These are phyloP conservation scores for Helotiales sp. DNA, from an alignment of 2,329 filamentous ascomycete species.

Conservation along the genomic window DNA sequence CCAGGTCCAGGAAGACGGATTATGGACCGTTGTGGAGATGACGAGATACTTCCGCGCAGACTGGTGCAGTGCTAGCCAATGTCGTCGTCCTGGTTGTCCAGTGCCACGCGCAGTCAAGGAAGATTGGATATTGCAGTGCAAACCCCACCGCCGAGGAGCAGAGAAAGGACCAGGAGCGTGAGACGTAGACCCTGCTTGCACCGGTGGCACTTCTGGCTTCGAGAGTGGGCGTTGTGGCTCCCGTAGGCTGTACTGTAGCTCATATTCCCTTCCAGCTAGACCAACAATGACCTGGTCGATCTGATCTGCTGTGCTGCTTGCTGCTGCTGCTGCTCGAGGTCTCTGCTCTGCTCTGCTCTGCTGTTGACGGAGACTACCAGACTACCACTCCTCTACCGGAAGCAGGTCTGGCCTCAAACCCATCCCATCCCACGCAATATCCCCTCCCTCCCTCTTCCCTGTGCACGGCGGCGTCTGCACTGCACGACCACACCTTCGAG, in stretches of 20 bases:
- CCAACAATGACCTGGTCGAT: neutral
- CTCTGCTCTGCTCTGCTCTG: neutral
- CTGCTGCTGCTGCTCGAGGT: too few species aligned
- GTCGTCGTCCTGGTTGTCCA: neutral
- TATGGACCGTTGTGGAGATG: neutral
- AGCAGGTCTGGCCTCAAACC: too few species aligned
- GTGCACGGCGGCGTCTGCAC: too few species aligned
- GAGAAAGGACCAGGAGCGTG: neutral
- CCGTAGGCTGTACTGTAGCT: too few species aligned
- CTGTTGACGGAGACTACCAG: too few species aligned
- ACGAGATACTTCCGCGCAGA: neutral
- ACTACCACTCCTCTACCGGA: too few species aligned
- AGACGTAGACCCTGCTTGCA: neutral
- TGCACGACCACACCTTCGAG: too few species aligned
- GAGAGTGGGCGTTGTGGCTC: too few species aligned
- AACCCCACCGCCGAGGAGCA: too few species aligned
- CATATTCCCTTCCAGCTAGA: neutral
- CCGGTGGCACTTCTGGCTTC: too few species aligned
- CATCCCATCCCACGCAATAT: neutral
- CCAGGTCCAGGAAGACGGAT: neutral
- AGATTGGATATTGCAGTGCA: neutral
- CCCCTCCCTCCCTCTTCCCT: neutral
- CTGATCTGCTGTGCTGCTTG: neutral
- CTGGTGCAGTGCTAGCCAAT: neutral
- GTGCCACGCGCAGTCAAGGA: neutral